These are phyloP conservation scores for Nymphaea colorata DNA, from an alignment of 164 flowering plant genomes.

Conservation along the genomic window DNA sequence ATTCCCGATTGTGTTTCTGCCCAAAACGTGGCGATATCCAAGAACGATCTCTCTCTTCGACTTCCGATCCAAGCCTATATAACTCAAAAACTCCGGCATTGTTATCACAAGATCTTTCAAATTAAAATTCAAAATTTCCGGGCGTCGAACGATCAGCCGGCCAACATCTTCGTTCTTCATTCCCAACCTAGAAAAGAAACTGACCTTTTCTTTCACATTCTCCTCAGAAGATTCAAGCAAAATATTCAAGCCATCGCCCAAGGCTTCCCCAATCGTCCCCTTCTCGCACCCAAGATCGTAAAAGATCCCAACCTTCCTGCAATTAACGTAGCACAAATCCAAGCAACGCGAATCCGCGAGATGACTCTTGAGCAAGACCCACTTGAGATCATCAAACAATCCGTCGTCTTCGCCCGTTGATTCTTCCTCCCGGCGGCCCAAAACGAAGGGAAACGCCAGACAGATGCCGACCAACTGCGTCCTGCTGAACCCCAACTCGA, in stretches of 20 bases:
- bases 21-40: constrained; percentile 38
- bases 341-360: constrained; percentile 24
- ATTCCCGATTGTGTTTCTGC: constrained; percentile 44
- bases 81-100: constrained; percentile 24
- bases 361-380: constrained; percentile 19
- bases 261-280: constrained; percentile 28
- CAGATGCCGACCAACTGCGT: constrained; percentile 36
- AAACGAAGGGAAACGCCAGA: constrained; percentile 45
- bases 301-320: constrained; percentile 49
- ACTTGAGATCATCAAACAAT: constrained; percentile 39
- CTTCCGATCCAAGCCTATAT: constrained; percentile 30
- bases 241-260: constrained; percentile 26
- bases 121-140: constrained; percentile 31
- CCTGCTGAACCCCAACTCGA: constrained; percentile 31
- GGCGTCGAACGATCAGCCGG: constrained; percentile 31
- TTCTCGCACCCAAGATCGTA: constrained; percentile 47
- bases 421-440: constrained; percentile 17
- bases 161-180: constrained; percentile 27
- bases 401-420: constrained; percentile 18
- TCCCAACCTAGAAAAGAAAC: constrained; percentile 37
- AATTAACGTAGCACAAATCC: constrained; percentile 41
- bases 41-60: constrained; percentile 17
- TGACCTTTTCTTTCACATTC: constrained; percentile 32
- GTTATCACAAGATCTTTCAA: neutral
- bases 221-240: constrained; percentile 38